Percentiles rank a stretch among this genome's conserved stretches.
These are phyloP conservation scores for Achlya hypogyna DNA, from an alignment of 352 stramenopile species.

Conservation along the genomic window DNA sequence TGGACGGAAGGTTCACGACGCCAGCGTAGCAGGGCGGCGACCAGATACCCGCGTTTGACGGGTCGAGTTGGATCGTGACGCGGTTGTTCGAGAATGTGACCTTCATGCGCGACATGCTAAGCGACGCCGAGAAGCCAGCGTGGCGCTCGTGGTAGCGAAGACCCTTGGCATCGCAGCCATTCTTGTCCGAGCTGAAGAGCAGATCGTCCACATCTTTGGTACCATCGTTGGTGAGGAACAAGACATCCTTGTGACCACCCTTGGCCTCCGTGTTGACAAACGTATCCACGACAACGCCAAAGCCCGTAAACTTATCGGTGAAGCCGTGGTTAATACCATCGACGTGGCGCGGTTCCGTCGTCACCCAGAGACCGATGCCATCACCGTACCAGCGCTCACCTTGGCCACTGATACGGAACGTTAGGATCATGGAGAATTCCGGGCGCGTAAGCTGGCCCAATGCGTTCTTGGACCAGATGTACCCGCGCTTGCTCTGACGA, in stretches of 20 bases:
- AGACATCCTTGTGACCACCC: constrained; percentile 77
- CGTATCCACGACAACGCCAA: constrained; percentile 78
- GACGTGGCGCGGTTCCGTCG: constrained; percentile 36
- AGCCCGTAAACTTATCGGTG: constrained; percentile 49
- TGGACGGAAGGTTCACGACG: constrained; percentile 34
- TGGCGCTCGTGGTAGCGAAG: constrained; percentile 80
- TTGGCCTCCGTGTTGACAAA: constrained; percentile 74
- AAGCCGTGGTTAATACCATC: constrained; percentile 77
- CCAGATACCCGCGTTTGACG: constrained; percentile 63
- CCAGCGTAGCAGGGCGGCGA: constrained; percentile 46
- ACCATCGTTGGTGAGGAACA: constrained; percentile 72
- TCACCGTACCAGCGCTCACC: constrained; percentile 67
- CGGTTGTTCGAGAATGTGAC: constrained; percentile 66
- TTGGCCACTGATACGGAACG: constrained; percentile 78
- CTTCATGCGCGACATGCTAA: constrained; percentile 76
- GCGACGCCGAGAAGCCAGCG: constrained; percentile 58
- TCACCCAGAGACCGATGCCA: constrained; percentile 74
- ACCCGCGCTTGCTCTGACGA: constrained; percentile 62
- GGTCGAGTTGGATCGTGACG: constrained; percentile 61
- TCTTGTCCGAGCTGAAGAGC: constrained; percentile 44
- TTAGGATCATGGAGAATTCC: constrained; percentile 70
- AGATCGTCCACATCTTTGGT: constrained; percentile 68
- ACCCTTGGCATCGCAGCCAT: constrained; percentile 61
- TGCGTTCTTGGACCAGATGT: constrained; percentile 64
- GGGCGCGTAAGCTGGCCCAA: constrained; percentile 14